A percentile compares a stretch with the other conserved stretches of the same genome.
These are phyloP conservation scores for Ligustrum vulgare DNA, from an alignment of 257 asterid genomes.

Conservation along the genomic window DNA sequence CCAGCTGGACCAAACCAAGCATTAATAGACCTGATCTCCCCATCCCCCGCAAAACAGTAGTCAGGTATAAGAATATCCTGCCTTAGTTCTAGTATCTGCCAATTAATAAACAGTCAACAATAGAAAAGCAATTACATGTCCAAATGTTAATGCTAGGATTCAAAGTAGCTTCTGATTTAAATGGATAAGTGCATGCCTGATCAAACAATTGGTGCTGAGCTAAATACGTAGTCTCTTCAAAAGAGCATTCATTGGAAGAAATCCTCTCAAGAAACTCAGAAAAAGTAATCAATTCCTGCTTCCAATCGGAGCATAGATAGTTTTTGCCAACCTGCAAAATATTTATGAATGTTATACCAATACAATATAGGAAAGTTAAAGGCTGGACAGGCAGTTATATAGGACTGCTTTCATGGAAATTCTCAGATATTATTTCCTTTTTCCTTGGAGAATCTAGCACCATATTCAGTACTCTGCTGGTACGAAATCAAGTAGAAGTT, in stretches of 20 bases:
- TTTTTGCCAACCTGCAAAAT: conserved; percentile 57
- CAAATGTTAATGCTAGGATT: neutral
- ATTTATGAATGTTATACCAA: neutral
- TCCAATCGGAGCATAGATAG: conserved; percentile 64
- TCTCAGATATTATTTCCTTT: neutral
- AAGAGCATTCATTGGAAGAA: conserved; percentile 40
- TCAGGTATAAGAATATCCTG: conserved; percentile 88
- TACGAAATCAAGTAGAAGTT: neutral
- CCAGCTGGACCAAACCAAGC: conserved; percentile 99
- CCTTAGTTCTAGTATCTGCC: conserved; percentile 82
- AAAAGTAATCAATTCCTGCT: conserved; percentile 83
- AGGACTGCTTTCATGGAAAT: neutral
- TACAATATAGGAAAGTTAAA: neutral
- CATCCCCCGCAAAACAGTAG: conserved; percentile 90
- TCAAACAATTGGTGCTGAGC: conserved; percentile 97
- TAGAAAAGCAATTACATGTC: conserved; percentile 2
- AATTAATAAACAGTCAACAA: conserved; percentile 23
- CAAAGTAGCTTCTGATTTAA: neutral
- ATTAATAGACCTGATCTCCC: conserved; percentile 83
- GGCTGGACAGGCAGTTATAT: neutral
- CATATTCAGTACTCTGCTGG: neutral
- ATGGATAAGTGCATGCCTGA: conserved; percentile 52
- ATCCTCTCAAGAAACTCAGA: conserved; percentile 90
- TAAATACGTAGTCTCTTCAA: conserved; percentile 56
- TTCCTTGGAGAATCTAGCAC: neutral